phyloP scores from a whole-genome alignment of 2,329 filamentous ascomycete species.

The Hymenoscyphus repandus region DNA sequence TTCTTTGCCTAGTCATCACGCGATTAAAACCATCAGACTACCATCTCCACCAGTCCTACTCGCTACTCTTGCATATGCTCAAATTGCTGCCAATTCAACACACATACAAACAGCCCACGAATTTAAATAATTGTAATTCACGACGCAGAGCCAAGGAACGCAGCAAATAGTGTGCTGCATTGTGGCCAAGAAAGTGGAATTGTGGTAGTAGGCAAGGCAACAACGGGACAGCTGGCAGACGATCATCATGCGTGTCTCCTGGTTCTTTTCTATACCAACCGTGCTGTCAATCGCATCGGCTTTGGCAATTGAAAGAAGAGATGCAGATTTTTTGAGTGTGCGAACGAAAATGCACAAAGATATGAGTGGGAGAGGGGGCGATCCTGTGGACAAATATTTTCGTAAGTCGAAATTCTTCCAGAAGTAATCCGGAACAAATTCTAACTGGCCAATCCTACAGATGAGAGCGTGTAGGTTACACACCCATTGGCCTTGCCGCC shows the following conservation, averaged over 20 bases:
- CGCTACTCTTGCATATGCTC: too few species aligned
- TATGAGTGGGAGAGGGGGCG: slow-evolving; percentile 28
- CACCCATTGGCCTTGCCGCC: background rate
- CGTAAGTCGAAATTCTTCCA: slow-evolving; percentile 34
- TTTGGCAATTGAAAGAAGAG: slow-evolving; percentile 24
- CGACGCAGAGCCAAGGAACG: too few species aligned
- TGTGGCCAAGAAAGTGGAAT: too few species aligned
- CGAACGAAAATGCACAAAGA: slow-evolving; percentile 28
- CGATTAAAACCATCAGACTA: too few species aligned
- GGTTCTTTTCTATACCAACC: slow-evolving; percentile 23
- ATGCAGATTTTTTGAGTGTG: slow-evolving; percentile 30
- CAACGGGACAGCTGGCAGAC: too few species aligned
- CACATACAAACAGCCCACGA: too few species aligned
- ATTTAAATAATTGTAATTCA: too few species aligned
- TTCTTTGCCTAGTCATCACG: too few species aligned
- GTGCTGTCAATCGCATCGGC: slow-evolving; percentile 21
- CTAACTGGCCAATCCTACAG: slow-evolving; percentile 17
- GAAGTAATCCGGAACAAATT: slow-evolving; percentile 19
- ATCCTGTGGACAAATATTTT: slow-evolving; percentile 35
- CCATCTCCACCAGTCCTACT: too few species aligned
- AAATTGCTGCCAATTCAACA: too few species aligned
- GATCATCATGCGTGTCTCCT: slow-evolving; percentile 25
- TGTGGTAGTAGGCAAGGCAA: too few species aligned
- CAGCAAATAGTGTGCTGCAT: too few species aligned
- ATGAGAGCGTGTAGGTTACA: slow-evolving; percentile 29